Evolutionary conservation across 352 stramenopile species (phyloP), one percentile per base, ranked within the genome.

Genomic region (Pythium plurisporium): DNA sequence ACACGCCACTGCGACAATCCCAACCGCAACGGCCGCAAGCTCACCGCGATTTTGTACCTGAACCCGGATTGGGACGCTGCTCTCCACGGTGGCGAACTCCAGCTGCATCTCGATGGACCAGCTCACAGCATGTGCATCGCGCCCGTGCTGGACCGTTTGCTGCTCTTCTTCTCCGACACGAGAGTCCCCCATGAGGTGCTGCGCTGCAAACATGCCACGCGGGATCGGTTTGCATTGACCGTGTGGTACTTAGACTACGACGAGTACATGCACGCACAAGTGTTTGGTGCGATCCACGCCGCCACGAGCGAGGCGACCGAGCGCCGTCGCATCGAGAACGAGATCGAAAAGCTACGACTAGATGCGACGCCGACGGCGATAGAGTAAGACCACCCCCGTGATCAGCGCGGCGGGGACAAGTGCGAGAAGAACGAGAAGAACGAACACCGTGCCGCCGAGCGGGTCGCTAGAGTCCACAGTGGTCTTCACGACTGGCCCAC

Each of bases 221-320:
- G 12, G 20, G 45, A 67, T 56, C 71, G 73, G 5, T 86, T 76
- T 36, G 75, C 73, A 38, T 36, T 86, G n/a, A 86, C 75, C 7
- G 55, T 82, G n/a, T 86, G 75, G 75, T 82, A 78, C 52, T 61
- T 84, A 42, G 74, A 82, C 48, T 78, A 79, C 56, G 70, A 82
- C 51, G 74, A 82, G 51, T 81, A 77, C 54, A 74, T 77, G 58
- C 59, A 56, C 25, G 63, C 72, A 14, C 72, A 80, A 29, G 52
- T 77, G 15, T 76, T 79, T 51, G 57, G 63, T 15, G 30, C 51
- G n/a, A 17, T n/a, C n/a, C n/a, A n/a, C n/a, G n/a, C n/a, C n/a
- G 14, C 45, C 65, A 19, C 15, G 20, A 25, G 8, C 14, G 36
- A 52, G 26, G 40, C 17, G 3, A 23, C 30, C 4, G 60, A 67